Conservation (phyloP, 2,329 filamentous ascomycete species). For the Akanthomyces lecanii region DNA sequence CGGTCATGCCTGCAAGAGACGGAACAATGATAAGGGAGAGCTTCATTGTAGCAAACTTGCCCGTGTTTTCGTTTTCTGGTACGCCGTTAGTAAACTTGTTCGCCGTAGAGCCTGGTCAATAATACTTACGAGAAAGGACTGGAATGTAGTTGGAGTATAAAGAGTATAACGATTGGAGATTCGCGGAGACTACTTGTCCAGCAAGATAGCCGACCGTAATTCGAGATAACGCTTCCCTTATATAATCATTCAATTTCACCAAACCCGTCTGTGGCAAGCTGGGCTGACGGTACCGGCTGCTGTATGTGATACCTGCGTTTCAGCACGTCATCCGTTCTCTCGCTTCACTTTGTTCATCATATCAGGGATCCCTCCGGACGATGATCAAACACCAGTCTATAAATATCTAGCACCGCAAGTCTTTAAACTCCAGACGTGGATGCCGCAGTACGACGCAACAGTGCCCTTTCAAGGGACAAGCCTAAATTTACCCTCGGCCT, state of each 20-base stretch:
- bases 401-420: background rate
- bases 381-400: background rate
- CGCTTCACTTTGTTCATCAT: background rate
- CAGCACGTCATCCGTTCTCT: background rate
- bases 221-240: too few relatives aligned
- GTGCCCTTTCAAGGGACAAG: too few relatives aligned
- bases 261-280: background rate
- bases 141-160: background rate
- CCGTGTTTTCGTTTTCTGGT: background rate
- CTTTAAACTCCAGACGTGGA: too few relatives aligned
- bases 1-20: slow-evolving; percentile 2
- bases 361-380: background rate
- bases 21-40: background rate
- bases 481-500: too few relatives aligned
- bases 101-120: background rate
- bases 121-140: background rate
- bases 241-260: background rate
- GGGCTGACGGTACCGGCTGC: background rate
- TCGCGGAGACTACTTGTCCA: background rate
- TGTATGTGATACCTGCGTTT: background rate
- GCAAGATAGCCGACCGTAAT: background rate
- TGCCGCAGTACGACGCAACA: too few relatives aligned
- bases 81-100: background rate
- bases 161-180: background rate
- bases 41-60: background rate